These are phyloP conservation scores for Beta corolliflora DNA, from an alignment of 179 eudicot species.

Conservation along the genomic window DNA sequence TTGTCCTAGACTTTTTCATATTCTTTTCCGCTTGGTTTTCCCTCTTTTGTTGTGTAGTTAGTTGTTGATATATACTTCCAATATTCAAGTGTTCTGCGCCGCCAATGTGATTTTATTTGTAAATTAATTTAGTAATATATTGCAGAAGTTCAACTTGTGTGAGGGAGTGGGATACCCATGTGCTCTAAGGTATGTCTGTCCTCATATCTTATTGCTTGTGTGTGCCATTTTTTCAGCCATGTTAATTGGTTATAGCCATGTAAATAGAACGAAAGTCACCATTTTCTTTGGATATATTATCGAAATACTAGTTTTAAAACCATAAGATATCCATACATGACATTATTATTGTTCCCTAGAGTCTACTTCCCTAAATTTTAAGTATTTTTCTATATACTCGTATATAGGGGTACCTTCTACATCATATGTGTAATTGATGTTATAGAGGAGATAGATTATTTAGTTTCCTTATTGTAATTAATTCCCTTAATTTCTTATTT, in stretches of 20 bases:
- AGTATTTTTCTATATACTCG: no score
- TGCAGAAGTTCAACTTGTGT: neutral
- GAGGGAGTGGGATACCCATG: neutral
- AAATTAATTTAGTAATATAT: neutral
- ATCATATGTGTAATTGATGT: no score
- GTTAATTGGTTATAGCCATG: neutral
- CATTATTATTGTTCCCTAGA: no score
- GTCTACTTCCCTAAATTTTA: no score
- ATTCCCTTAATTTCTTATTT: no score
- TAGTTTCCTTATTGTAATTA: no score
- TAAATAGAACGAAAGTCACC: neutral
- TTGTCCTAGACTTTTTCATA: neutral
- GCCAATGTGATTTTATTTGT: neutral
- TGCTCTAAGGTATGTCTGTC: slow-evolving; percentile 4
- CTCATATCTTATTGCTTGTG: neutral
- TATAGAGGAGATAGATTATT: no score
- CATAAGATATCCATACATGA: no score
- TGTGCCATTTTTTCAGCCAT: neutral
- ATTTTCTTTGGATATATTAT: neutral
- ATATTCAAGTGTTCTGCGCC: slow-evolving; percentile 1
- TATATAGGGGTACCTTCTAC: no score
- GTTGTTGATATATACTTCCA: neutral
- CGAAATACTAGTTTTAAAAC: no score
- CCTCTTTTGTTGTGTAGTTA: neutral
- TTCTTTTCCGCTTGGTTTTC: neutral